Base-by-base conservation (phyloP, 805 yeast genomes). In the Lipomyces spencermartinsiae region DNA sequence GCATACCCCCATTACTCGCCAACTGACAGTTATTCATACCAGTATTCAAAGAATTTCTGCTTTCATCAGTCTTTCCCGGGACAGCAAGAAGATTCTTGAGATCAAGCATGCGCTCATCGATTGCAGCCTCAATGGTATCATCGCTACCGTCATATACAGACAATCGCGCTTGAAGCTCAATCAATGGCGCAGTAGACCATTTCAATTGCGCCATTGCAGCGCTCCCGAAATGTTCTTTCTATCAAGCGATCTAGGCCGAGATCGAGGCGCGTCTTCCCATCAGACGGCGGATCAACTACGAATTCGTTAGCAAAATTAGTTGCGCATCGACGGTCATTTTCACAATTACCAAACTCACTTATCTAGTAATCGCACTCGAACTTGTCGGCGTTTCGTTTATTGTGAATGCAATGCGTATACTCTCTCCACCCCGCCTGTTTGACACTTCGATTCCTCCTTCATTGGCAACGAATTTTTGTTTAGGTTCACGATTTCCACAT, bases 11-110 rank as follows among this genome's bases (percentile, higher is more conserved):
- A 16, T 10, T 58, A 10, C 9, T 22, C 51, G 37, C 6, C 4
- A 43, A 5, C 19, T n/a, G 43, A 39, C 14, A 31, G 22, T 29
- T 4, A 29, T 14, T 1, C 76, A 14, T 67, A 80, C 75, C 75
- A 35, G 72, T 70, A 31, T 71, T 77, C 67, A 81, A 66, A 29
- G 66, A 71, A 39, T 73, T 69, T 33, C 82, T 71, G 61, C 80
- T 76, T 9, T 73, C 64, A 14, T 80, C 83, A 53, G 74, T 76
- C 64, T 79, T 77, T 8, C 75, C 65, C 1, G 85, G 85, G 4
- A 78, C 74, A 9, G 73, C 72, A 37, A 82, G 74, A 54, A 81
- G 73, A 53, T 67, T 71, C 43, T 69, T 69, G 54, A 83, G 71
- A 66, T 83, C 86, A 2, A 73, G 76, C n/a, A 57, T 5, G 3